Conservation (phyloP, 2,329 filamentous ascomycete genomes). For the Penicillium brevicompactum region DNA sequence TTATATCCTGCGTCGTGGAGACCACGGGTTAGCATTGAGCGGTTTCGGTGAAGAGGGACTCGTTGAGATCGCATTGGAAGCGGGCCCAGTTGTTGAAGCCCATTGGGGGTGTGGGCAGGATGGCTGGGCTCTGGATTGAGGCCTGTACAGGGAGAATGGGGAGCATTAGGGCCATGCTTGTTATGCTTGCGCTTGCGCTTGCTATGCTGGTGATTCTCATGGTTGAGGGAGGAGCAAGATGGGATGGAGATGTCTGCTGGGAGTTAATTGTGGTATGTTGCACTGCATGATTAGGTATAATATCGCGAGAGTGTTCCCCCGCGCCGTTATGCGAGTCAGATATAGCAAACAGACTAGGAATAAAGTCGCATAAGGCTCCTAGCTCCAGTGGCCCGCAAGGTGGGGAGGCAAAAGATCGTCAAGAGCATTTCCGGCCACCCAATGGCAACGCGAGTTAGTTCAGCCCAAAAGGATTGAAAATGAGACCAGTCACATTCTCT, state of each 20-base stretch:
- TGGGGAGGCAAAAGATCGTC: background rate
- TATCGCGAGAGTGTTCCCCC: no score
- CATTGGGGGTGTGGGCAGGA: slow-evolving; percentile 51
- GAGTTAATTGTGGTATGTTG: no score
- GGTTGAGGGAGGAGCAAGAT: background rate
- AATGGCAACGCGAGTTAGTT: background rate
- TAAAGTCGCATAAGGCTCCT: background rate
- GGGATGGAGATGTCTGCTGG: no score
- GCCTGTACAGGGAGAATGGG: slow-evolving; percentile 18
- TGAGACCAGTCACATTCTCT: background rate
- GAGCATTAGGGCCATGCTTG: slow-evolving; percentile 17
- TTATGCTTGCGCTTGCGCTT: background rate
- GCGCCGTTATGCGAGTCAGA: background rate
- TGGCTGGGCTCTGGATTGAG: slow-evolving; percentile 18
- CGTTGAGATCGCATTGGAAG: slow-evolving; percentile 52
- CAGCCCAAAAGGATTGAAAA: background rate
- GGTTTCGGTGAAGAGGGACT: slow-evolving; percentile 51
- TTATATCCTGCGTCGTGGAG: slow-evolving; percentile 43
- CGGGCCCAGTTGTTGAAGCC: slow-evolving; percentile 57
- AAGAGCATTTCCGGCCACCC: background rate
- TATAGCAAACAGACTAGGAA: no score
- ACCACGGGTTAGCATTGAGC: slow-evolving; percentile 49
- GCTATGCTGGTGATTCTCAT: slow-evolving; percentile 4
- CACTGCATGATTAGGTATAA: no score
- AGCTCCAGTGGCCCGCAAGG: background rate